These are phyloP conservation scores for Boletus tomentosulus DNA, from an alignment of 768 basidiomycete species.

Conservation along the genomic window DNA sequence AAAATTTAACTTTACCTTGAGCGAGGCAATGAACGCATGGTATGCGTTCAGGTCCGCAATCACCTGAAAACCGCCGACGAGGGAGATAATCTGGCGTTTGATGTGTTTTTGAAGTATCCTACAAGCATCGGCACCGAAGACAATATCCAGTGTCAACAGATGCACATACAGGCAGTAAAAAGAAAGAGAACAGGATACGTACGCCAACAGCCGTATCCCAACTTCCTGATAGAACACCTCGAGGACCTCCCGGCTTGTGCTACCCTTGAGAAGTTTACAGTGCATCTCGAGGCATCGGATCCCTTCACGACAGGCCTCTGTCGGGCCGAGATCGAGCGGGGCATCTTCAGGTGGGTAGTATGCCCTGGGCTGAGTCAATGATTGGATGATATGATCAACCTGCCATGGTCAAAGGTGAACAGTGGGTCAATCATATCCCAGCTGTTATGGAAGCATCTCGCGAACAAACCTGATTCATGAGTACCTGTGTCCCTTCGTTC, in stretches of 20 bases:
- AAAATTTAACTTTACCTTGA: conserved; percentile 66
- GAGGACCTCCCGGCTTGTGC: conserved; percentile 91
- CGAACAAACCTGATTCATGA: conserved; percentile 83
- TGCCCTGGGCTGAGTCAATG: conserved; percentile 76
- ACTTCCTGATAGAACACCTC: conserved; percentile 99
- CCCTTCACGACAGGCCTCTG: conserved; percentile 83
- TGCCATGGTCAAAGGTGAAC: conserved; percentile 22
- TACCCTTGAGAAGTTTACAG: conserved; percentile 86
- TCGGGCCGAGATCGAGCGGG: conserved; percentile 78
- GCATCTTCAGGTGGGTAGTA: conserved; percentile 87
- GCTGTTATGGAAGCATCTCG: not conserved
- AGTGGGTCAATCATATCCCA: not conserved
- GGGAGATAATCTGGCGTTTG: conserved; percentile 94
- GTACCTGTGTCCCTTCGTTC: conserved; percentile 91
- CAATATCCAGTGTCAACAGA: not conserved
- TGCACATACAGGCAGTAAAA: too few relatives aligned
- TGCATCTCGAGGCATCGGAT: conserved; percentile 88
- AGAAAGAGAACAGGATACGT: conserved; percentile 24
- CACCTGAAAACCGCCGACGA: conserved; percentile 90
- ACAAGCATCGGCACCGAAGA: not conserved
- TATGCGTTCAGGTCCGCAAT: conserved; percentile 97
- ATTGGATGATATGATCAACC: conserved; percentile 92
- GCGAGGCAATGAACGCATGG: conserved; percentile 78
- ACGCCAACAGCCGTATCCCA: conserved; percentile 84
- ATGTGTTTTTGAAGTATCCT: conserved; percentile 96